A percentile compares a stretch with the other conserved stretches of the same genome.
Evolutionary conservation across 768 basidiomycete species (phyloP).

Genomic region (Phylloporus sp.): DNA sequence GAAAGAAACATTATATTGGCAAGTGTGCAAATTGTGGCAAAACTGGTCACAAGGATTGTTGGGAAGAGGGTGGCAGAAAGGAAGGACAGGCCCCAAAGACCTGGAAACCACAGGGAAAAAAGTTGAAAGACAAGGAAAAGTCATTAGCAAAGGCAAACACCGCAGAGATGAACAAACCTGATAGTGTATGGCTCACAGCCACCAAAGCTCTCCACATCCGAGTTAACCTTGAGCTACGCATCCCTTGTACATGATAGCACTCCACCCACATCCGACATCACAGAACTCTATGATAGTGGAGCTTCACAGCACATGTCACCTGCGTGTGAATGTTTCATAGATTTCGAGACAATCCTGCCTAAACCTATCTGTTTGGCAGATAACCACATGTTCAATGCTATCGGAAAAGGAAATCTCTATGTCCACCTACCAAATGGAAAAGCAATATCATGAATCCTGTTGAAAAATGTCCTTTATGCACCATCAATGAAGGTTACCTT

Average conservation of each 20-base stretch:
- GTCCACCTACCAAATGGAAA: not conserved
- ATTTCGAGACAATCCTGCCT: not conserved
- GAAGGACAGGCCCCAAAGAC: not conserved
- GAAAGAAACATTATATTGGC: not conserved
- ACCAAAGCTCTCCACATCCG: no score
- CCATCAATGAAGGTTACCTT: constrained; percentile 4
- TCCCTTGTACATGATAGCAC: no score
- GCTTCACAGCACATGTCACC: not conserved
- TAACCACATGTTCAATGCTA: not conserved
- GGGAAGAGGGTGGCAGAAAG: not conserved
- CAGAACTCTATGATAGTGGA: not conserved
- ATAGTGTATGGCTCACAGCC: no score
- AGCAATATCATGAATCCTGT: no score
- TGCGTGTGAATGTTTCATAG: not conserved
- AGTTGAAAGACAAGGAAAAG: not conserved
- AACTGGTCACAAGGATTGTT: not conserved
- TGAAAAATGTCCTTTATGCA: not conserved
- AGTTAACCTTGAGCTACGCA: no score
- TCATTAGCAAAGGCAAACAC: not conserved
- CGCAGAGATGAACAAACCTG: no score
- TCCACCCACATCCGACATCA: no score
- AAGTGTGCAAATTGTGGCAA: not conserved
- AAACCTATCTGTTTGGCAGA: not conserved
- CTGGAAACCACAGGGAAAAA: not conserved
- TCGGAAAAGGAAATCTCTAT: not conserved